phyloP scores from a whole-genome alignment of 1,139 yeast species.

The Chernovozyma aurita region DNA sequence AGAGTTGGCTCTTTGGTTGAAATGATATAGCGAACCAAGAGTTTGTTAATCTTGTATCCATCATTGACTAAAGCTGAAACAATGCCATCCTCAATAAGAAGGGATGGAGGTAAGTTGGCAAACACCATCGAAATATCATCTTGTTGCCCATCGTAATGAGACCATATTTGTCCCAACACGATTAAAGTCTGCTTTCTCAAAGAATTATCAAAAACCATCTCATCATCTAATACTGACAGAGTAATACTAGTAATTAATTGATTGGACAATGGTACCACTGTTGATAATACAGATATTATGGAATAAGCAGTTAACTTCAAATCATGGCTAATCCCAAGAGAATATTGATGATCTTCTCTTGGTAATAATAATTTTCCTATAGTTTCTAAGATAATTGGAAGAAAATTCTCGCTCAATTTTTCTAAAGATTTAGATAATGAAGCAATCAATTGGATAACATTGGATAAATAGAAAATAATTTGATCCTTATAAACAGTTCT shows the following conservation, averaged over 20 bases:
- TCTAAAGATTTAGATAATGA: constrained; percentile 28
- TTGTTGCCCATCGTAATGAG: not conserved
- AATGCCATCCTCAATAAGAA: constrained; percentile 14
- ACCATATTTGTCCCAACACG: constrained; percentile 37
- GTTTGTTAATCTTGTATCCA: constrained; percentile 27
- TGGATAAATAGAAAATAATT: constrained; percentile 73
- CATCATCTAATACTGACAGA: constrained; percentile 45
- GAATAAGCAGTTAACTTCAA: constrained; percentile 82
- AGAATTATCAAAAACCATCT: constrained; percentile 14
- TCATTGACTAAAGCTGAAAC: constrained; percentile 17
- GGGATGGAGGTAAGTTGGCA: constrained; percentile 5
- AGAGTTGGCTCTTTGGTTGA: not conserved
- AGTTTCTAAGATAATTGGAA: constrained; percentile 56
- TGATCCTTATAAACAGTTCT: constrained; percentile 63
- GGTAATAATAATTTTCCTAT: constrained; percentile 49
- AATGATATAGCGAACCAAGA: constrained; percentile 26
- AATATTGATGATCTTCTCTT: constrained; percentile 14
- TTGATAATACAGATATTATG: constrained; percentile 68
- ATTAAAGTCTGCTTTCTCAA: constrained; percentile 31
- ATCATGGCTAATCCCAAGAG: constrained; percentile 46
- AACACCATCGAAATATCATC: not conserved
- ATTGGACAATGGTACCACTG: constrained; percentile 64
- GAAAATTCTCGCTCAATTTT: constrained; percentile 25
- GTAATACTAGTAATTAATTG: constrained; percentile 67
- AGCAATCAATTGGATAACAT: constrained; percentile 58